These are phyloP conservation scores for Crithidia bombi DNA, from an alignment of 208 protist genomes.

Conservation along the genomic window DNA sequence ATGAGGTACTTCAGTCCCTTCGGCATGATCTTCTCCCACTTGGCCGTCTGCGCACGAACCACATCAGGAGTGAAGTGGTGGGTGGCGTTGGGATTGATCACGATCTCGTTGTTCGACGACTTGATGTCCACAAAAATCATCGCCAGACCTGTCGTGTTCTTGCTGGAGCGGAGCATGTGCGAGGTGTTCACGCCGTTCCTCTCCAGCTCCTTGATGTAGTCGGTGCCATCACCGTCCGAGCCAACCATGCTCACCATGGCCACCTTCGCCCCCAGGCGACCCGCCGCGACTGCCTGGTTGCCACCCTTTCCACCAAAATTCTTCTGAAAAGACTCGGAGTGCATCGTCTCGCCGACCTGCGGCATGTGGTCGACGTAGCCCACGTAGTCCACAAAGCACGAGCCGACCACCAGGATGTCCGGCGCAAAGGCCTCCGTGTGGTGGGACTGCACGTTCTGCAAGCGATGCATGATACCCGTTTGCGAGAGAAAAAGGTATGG, in stretches of 20 bases:
- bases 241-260: slow-evolving; percentile 91
- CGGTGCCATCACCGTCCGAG: slow-evolving; percentile 81
- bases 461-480: slow-evolving; percentile 51
- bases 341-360: slow-evolving; percentile 93
- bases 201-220: slow-evolving; percentile 83
- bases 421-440: slow-evolving; percentile 49
- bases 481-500: not conserved
- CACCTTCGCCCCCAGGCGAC: slow-evolving; percentile 80
- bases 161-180: slow-evolving; percentile 57
- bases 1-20: slow-evolving; percentile 76
- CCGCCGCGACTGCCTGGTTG: slow-evolving; percentile 91
- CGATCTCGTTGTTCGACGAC: slow-evolving; percentile 91
- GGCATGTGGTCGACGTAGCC: slow-evolving; percentile 89
- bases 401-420: slow-evolving; percentile 85
- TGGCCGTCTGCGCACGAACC: slow-evolving; percentile 51
- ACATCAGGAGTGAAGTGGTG: slow-evolving; percentile 60
- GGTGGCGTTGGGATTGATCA: slow-evolving; percentile 92
- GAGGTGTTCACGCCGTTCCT: slow-evolving; percentile 83
- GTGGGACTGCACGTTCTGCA: slow-evolving; percentile 48
- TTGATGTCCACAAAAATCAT: slow-evolving; percentile 91
- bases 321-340: slow-evolving; percentile 81
- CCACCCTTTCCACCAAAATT: slow-evolving; percentile 95
- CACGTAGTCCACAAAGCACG: slow-evolving; percentile 93
- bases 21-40: slow-evolving; percentile 64
- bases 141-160: slow-evolving; percentile 81